Evolutionary conservation across 495 filamentous ascomycete genomes (phyloP).

Genomic region (Daldinia childiae): DNA sequence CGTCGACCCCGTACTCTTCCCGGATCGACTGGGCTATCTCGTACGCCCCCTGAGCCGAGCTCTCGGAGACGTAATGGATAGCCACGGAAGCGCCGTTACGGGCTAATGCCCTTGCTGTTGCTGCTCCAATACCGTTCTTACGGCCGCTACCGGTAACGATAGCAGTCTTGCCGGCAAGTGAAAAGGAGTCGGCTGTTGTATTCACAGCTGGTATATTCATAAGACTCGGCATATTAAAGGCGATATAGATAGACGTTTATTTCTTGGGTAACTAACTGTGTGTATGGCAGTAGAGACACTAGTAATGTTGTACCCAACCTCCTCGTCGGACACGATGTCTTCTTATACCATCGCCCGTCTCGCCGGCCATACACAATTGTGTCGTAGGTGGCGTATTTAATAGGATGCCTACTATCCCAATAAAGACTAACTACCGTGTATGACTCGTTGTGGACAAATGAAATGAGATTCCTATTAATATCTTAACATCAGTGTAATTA

Average conservation of each 20-base stretch:
- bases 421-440: too few relatives aligned
- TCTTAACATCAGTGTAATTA: too few relatives aligned
- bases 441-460: too few relatives aligned
- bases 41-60: slow-evolving; percentile 30
- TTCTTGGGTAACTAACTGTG: not conserved
- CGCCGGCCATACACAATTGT: not conserved
- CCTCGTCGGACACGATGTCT: not conserved
- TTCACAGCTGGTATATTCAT: slow-evolving; percentile 10
- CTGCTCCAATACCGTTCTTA: slow-evolving; percentile 55
- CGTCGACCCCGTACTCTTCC: slow-evolving; percentile 36
- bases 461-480: too few relatives aligned
- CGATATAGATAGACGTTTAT: not conserved
- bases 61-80: slow-evolving; percentile 46
- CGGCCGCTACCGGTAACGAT: slow-evolving; percentile 58
- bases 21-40: slow-evolving; percentile 36
- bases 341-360: not conserved
- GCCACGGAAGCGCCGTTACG: slow-evolving; percentile 53
- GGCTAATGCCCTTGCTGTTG: slow-evolving; percentile 50
- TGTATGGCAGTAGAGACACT: not conserved
- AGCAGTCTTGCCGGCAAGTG: slow-evolving; percentile 57
- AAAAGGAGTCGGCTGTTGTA: slow-evolving; percentile 30
- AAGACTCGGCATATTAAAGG: not conserved
- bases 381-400: not conserved
- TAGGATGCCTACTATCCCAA: too few relatives aligned
- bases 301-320: not conserved